Evolutionary conservation across 805 yeast genomes (phyloP).

Genomic region (Saccharomycopsis amapae): DNA sequence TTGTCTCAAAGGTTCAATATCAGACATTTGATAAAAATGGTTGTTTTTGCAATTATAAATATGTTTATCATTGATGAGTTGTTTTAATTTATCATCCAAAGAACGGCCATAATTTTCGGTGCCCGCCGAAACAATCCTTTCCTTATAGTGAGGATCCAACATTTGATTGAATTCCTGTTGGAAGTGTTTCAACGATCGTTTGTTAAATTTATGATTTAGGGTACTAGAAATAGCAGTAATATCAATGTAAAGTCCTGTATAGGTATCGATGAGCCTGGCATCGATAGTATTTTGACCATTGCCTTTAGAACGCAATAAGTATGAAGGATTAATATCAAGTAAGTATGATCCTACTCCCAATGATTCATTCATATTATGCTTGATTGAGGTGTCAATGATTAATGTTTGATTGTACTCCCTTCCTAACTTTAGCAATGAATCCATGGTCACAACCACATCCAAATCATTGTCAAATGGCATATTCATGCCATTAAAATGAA

Average conservation of each 20-base stretch:
- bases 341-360: conserved; percentile 53
- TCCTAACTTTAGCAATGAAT: conserved; percentile 38
- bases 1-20: conserved; percentile 44
- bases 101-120: conserved; percentile 4
- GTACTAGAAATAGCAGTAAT: conserved; percentile 50
- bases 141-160: conserved; percentile 7
- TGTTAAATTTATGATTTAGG: conserved; percentile 1
- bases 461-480: conserved; percentile 65
- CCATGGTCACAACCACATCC: conserved; percentile 54
- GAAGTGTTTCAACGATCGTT: neutral
- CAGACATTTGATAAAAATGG: conserved; percentile 44
- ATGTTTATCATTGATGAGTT: conserved; percentile 26
- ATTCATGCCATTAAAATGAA: conserved; percentile 54
- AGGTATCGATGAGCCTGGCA: conserved; percentile 64
- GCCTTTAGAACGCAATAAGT: conserved; percentile 47
- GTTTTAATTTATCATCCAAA: conserved; percentile 28
- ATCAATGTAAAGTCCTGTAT: conserved; percentile 64
- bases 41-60: conserved; percentile 51
- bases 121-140: neutral
- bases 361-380: neutral
- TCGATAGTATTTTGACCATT: conserved; percentile 60
- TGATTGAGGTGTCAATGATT: conserved; percentile 33
- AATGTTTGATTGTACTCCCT: conserved; percentile 38
- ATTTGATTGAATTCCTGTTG: conserved; percentile 10
- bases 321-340: conserved; percentile 37